These are phyloP conservation scores for Inga oerstediana DNA, from an alignment of 306 rosid genomes.

Conservation along the genomic window DNA sequence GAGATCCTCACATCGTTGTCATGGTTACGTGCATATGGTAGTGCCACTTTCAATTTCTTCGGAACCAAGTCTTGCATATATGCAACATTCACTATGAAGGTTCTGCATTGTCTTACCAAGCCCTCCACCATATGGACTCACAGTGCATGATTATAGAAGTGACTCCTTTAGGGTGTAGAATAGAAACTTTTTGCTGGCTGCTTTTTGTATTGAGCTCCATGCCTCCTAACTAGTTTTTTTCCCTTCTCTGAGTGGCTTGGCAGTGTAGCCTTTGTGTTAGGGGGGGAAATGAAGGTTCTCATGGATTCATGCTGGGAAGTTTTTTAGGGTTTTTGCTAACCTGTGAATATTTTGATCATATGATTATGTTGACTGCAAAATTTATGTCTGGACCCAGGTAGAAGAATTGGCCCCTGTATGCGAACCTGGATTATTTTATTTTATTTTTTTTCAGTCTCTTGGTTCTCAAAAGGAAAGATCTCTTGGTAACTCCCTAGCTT, in stretches of 20 bases:
- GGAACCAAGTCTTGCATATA: neutral
- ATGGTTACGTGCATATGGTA: no score
- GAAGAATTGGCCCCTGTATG: neutral
- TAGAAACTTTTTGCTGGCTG: no score
- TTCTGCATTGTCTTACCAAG: neutral
- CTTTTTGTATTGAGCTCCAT: no score
- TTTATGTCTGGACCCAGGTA: neutral
- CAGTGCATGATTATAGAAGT: no score
- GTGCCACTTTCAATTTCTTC: neutral
- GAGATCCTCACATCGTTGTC: no score
- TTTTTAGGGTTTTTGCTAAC: neutral
- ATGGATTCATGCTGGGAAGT: neutral
- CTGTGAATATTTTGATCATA: neutral
- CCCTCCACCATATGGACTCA: no score
- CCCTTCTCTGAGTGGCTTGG: neutral
- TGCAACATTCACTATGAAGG: neutral
- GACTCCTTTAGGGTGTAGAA: no score
- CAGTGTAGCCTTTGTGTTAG: neutral
- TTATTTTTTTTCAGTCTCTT: no score
- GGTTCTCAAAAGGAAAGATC: no score
- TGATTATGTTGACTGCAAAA: neutral
- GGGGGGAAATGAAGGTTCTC: neutral
- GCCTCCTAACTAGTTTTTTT: no score
- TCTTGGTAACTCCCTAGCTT: no score
- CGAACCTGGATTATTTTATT: neutral